Percentiles rank a stretch among this genome's conserved stretches.
Conservation (phyloP, 345 rosid genomes). For the Lumnitzera littorea region DNA sequence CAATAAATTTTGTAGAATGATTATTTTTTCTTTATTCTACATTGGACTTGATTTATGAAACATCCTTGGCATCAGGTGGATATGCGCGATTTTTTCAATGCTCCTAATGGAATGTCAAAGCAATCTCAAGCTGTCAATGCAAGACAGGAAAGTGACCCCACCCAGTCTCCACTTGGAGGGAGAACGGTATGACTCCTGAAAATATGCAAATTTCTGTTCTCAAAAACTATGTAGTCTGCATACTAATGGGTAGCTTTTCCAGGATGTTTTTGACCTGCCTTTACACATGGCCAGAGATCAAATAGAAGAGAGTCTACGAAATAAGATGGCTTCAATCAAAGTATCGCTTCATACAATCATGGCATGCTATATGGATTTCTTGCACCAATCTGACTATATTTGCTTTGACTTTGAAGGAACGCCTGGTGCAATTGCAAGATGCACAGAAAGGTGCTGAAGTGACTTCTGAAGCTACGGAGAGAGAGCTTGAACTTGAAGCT, state of each 20-base stretch:
- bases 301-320: conserved; percentile 91
- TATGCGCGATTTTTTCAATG: conserved; percentile 87
- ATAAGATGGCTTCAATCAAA: conserved; percentile 91
- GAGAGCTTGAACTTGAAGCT: conserved; percentile 99
- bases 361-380: not conserved
- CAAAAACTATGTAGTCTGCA: not conserved
- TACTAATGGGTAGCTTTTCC: conserved; percentile 10
- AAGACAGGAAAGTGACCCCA: conserved; percentile 44
- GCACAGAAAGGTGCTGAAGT: conserved; percentile 87
- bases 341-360: conserved; percentile 17
- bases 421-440: conserved; percentile 84
- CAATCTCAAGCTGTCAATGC: conserved; percentile 59
- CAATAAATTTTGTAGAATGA: no score
- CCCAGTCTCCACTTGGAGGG: conserved; percentile 95
- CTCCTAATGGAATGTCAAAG: conserved; percentile 72
- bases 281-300: conserved; percentile 91
- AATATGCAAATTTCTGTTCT: not conserved
- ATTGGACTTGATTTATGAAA: no score
- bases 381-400: conserved; percentile 1
- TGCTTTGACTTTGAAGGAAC: conserved; percentile 34
- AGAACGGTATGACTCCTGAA: conserved; percentile 53
- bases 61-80: conserved; percentile 41
- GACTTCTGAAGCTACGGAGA: conserved; percentile 89
- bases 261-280: conserved; percentile 95
- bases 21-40: no score